Conservation (phyloP, 2,329 filamentous ascomycete genomes). For the Colletotrichum gloeosporioides region DNA sequence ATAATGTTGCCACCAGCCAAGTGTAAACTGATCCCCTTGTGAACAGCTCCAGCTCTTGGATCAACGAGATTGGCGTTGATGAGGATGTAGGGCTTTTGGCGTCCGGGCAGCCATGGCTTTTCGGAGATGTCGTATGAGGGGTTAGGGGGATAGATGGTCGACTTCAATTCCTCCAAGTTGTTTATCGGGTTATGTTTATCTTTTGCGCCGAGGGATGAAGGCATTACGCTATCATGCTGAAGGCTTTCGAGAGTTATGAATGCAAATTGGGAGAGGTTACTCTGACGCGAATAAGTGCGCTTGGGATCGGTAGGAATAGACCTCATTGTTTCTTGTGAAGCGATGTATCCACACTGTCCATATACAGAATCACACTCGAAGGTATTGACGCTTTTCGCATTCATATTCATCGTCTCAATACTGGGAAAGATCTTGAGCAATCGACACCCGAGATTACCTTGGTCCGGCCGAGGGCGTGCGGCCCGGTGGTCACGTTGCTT, state of each 20-base stretch:
- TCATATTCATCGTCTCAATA: not conserved
- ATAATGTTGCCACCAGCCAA: not conserved
- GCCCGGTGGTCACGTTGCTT: not conserved
- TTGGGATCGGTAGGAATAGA: not conserved
- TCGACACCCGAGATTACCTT: not conserved
- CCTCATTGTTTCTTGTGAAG: not conserved
- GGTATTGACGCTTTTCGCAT: not conserved
- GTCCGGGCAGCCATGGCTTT: not conserved
- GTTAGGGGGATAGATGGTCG: not conserved
- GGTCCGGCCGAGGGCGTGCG: not conserved
- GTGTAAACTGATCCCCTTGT: not conserved
- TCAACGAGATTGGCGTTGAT: not conserved
- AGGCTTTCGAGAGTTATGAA: not conserved
- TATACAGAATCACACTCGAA: not conserved
- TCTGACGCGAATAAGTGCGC: not conserved
- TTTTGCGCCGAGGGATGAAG: not conserved
- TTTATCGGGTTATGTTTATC: not conserved
- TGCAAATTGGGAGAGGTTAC: not conserved
- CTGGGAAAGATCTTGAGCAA: not conserved
- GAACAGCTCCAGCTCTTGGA: not conserved
- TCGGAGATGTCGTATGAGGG: not conserved
- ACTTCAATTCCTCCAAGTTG: not conserved
- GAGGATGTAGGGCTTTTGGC: not conserved
- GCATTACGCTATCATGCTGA: not conserved
- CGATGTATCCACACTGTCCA: not conserved